Percentiles rank a stretch among this genome's conserved stretches.
Evolutionary conservation across 305 asterid genomes (phyloP).

Genomic region (Fraxinus platypoda): DNA sequence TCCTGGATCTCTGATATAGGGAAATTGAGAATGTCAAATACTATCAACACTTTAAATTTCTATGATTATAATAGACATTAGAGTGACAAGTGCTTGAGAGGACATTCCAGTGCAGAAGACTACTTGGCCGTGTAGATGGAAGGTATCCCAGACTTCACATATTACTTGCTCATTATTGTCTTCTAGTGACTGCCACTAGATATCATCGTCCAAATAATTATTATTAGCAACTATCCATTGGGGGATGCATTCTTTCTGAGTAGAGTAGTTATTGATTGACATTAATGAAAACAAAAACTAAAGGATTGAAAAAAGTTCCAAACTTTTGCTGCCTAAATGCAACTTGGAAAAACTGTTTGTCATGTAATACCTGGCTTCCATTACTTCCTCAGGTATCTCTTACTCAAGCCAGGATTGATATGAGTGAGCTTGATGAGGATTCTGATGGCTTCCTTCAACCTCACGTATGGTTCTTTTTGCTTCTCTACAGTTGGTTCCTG

Average conservation of each 20-base stretch:
- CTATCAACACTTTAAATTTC: neutral
- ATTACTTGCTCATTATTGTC: neutral
- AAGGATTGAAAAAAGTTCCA: neutral
- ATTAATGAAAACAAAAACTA: neutral
- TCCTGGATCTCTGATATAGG: neutral
- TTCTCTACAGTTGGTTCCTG: constrained; percentile 28
- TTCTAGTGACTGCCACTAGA: neutral
- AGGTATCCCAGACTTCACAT: neutral
- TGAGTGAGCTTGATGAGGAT: constrained; percentile 99
- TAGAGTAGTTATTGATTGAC: neutral
- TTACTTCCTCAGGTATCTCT: constrained; percentile 70
- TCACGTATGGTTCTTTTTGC: constrained; percentile 58
- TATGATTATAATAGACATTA: neutral
- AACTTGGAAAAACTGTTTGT: neutral
- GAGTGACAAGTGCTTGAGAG: neutral
- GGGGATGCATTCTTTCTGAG: neutral
- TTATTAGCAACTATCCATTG: neutral
- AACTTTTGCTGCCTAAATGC: neutral
- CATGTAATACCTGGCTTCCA: neutral
- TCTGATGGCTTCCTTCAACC: constrained; percentile 99
- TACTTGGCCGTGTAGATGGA: constrained; percentile 6
- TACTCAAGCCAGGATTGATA: constrained; percentile 98
- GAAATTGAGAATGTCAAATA: neutral
- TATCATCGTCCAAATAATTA: neutral
- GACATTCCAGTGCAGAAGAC: neutral